phyloP scores from a whole-genome alignment of 1,139 yeast species.

The Suhomyces bribrorum region DNA sequence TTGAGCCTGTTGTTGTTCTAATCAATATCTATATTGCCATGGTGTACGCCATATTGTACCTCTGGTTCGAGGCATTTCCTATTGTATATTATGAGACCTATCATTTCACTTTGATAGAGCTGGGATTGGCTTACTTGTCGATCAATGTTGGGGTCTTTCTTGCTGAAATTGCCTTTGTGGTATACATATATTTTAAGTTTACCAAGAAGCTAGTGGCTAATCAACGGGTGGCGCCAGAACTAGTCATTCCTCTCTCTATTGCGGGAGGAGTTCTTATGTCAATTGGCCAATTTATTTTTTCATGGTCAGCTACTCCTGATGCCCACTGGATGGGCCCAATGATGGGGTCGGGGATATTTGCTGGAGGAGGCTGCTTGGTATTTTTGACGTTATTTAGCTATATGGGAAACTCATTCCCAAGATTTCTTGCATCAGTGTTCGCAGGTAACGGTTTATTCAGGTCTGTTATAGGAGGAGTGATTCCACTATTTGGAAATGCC shows the following conservation, averaged over 20 bases:
- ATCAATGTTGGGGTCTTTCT: constrained; percentile 44
- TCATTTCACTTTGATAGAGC: constrained; percentile 48
- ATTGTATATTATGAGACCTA: constrained; percentile 47
- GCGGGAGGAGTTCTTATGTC: constrained; percentile 45
- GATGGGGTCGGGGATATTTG: constrained; percentile 41
- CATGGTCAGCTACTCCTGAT: constrained; percentile 46
- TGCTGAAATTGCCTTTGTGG: constrained; percentile 25
- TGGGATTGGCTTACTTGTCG: constrained; percentile 48
- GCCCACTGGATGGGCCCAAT: constrained; percentile 47
- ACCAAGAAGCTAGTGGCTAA: constrained; percentile 26
- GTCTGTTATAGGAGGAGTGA: constrained; percentile 56
- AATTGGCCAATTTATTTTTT: constrained; percentile 46
- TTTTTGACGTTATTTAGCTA: constrained; percentile 42
- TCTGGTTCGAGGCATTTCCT: constrained; percentile 65
- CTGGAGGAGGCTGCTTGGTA: constrained; percentile 37
- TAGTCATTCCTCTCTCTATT: constrained; percentile 44
- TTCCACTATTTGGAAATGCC: constrained; percentile 59
- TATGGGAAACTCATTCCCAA: constrained; percentile 34
- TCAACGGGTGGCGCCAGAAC: constrained; percentile 35
- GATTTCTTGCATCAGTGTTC: constrained; percentile 56
- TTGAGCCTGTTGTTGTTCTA: constrained; percentile 48
- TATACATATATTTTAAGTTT: constrained; percentile 17
- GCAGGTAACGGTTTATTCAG: constrained; percentile 57
- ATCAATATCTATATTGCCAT: constrained; percentile 52
- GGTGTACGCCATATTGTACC: constrained; percentile 53